These are phyloP conservation scores for Pichia sp. DNA, from an alignment of 1,139 yeast genomes.

Conservation along the genomic window DNA sequence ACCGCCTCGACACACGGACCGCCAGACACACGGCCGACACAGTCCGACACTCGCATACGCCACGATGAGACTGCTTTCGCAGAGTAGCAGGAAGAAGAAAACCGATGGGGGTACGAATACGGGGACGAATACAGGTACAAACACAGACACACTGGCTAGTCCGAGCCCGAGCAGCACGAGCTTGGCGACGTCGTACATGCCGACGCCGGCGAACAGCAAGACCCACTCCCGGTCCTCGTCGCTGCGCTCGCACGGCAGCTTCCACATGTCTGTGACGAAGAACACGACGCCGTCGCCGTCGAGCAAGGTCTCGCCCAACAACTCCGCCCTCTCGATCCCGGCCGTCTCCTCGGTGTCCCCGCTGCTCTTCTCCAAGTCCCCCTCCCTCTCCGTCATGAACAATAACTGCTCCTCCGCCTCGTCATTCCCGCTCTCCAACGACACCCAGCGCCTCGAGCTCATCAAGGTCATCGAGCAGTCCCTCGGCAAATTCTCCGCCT, in stretches of 20 bases:
- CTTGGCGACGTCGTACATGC: no score
- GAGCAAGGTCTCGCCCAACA: slow-evolving; percentile 7
- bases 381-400: not conserved
- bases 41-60: not conserved
- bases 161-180: no score
- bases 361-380: slow-evolving; percentile 2
- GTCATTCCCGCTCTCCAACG: slow-evolving; percentile 4
- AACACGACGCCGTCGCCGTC: not conserved
- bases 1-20: no score
- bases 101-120: not conserved
- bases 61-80: not conserved
- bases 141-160: no score
- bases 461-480: slow-evolving; percentile 43
- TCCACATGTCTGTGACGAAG: not conserved
- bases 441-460: slow-evolving; percentile 17
- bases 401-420: not conserved
- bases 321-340: not conserved
- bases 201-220: not conserved
- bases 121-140: no score
- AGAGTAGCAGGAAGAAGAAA: not conserved
- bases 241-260: slow-evolving; percentile 6
- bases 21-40: not conserved
- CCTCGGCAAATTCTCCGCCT: slow-evolving; percentile 46
- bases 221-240: slow-evolving; percentile 12
- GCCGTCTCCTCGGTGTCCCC: slow-evolving; percentile 5